phyloP scores from a whole-genome alignment of 345 rosid genomes.

The Populus tremula region DNA sequence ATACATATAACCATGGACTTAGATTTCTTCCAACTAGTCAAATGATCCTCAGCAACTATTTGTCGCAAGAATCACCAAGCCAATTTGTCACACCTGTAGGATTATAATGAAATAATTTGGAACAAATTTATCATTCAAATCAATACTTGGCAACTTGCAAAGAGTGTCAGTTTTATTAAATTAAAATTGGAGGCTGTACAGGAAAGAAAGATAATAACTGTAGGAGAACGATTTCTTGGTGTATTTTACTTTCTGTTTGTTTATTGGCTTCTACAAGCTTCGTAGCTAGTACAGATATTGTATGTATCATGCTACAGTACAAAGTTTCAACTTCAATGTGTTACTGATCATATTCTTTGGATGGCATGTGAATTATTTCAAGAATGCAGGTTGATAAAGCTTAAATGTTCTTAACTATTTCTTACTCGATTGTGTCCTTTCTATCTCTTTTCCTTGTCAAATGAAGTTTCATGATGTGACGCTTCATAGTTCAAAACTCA shows the following conservation, averaged over 20 bases:
- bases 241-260: neutral
- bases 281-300: neutral
- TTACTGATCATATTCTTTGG: neutral
- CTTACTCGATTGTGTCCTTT: neutral
- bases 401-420: neutral
- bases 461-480: neutral
- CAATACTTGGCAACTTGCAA: neutral
- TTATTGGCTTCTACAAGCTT: neutral
- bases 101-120: neutral
- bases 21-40: neutral
- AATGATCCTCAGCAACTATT: neutral
- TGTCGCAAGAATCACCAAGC: neutral
- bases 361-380: neutral
- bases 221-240: neutral
- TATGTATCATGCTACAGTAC: neutral
- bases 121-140: neutral
- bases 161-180: neutral
- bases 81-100: neutral
- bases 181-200: neutral
- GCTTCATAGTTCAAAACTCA: neutral
- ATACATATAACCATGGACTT: neutral
- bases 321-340: conserved; percentile 3
- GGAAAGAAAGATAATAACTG: neutral
- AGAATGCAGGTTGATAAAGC: neutral
- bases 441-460: neutral